Percentiles rank a stretch among this genome's conserved stretches.
phyloP scores from a whole-genome alignment of 495 filamentous ascomycete genomes.

The Penicillium pulvis region DNA sequence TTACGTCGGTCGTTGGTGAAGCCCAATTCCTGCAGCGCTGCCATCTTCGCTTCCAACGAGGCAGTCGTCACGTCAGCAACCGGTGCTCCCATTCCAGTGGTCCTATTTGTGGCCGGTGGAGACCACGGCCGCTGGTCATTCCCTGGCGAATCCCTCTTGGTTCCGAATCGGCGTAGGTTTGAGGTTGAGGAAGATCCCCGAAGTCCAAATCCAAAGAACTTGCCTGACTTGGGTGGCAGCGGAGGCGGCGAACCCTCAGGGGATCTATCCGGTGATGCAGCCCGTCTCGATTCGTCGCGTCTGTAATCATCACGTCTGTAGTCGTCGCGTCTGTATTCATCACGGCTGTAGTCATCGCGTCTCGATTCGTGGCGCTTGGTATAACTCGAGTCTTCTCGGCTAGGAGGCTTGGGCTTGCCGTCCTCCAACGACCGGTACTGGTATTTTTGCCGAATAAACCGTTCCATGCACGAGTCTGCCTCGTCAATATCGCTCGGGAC shows the following conservation, averaged over 20 bases:
- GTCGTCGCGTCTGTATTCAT: background rate
- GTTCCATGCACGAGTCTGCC: slow-evolving; percentile 88
- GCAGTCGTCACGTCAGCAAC: slow-evolving; percentile 60
- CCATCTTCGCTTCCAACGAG: slow-evolving; percentile 68
- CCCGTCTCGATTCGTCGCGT: slow-evolving; percentile 7
- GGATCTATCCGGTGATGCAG: slow-evolving; percentile 4
- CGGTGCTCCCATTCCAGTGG: slow-evolving; percentile 66
- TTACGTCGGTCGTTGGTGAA: slow-evolving; percentile 85
- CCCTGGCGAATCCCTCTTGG: slow-evolving; percentile 32
- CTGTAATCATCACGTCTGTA: background rate
- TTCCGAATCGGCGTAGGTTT: slow-evolving; percentile 46
- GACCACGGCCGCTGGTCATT: slow-evolving; percentile 31
- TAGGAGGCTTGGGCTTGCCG: slow-evolving; percentile 50
- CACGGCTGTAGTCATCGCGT: background rate
- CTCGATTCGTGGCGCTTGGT: slow-evolving; percentile 21
- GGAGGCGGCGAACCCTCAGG: slow-evolving; percentile 66
- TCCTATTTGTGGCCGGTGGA: slow-evolving; percentile 46
- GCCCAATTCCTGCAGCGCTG: slow-evolving; percentile 84
- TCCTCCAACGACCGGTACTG: slow-evolving; percentile 63
- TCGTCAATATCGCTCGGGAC: slow-evolving; percentile 90
- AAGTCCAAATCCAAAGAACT: slow-evolving; percentile 72
- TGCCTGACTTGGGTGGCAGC: slow-evolving; percentile 78
- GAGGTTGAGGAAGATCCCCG: slow-evolving; percentile 73
- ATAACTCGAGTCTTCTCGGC: slow-evolving; percentile 43
- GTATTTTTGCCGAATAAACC: slow-evolving; percentile 93